phyloP scores from a whole-genome alignment of 2,329 filamentous ascomycete species.

The Ophiostoma populinum region DNA sequence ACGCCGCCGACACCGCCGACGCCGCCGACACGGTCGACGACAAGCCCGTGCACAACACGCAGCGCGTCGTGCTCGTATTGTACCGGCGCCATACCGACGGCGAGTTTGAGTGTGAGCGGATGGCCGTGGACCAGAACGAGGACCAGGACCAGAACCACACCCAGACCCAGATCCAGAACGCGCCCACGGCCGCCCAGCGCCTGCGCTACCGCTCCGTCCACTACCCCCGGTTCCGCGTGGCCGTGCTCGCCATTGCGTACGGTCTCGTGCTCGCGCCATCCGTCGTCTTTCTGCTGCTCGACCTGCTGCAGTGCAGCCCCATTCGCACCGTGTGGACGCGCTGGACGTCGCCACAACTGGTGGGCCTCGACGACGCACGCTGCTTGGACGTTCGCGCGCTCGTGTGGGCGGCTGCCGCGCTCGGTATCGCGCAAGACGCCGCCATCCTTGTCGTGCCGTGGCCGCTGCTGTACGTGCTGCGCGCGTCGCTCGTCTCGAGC shows the following conservation, averaged over 20 bases:
- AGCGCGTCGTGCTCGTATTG: too few relatives aligned
- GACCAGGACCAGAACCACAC: too few relatives aligned
- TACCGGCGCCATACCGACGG: too few relatives aligned
- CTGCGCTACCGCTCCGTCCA: constrained; percentile 14
- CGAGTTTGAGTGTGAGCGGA: too few relatives aligned
- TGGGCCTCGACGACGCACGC: constrained; percentile 4
- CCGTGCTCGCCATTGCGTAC: constrained; percentile 13
- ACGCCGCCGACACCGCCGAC: too few relatives aligned
- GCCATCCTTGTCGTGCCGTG: constrained; percentile 19
- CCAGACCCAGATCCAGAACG: too few relatives aligned
- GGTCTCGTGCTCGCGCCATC: constrained; percentile 14
- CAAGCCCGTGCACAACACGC: too few relatives aligned
- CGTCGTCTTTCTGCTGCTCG: constrained; percentile 16
- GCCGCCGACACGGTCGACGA: too few relatives aligned
- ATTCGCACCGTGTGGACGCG: constrained; percentile 18
- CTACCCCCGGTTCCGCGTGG: constrained; percentile 17
- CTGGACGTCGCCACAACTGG: constrained; percentile 12
- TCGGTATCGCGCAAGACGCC: constrained; percentile 20
- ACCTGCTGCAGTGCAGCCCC: constrained; percentile 21
- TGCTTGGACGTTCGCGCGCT: constrained; percentile 20
- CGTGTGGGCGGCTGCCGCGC: constrained; percentile 15
- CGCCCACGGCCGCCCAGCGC: constrained; percentile 10
- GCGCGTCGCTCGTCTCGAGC: constrained; percentile 4
- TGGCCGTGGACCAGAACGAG: too few relatives aligned
- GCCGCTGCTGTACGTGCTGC: constrained; percentile 17